A percentile compares a stretch with the other conserved stretches of the same genome.
These are phyloP conservation scores for Papiliotrema flavescens DNA, from an alignment of 1,284 basidiomycete genomes.

Conservation along the genomic window DNA sequence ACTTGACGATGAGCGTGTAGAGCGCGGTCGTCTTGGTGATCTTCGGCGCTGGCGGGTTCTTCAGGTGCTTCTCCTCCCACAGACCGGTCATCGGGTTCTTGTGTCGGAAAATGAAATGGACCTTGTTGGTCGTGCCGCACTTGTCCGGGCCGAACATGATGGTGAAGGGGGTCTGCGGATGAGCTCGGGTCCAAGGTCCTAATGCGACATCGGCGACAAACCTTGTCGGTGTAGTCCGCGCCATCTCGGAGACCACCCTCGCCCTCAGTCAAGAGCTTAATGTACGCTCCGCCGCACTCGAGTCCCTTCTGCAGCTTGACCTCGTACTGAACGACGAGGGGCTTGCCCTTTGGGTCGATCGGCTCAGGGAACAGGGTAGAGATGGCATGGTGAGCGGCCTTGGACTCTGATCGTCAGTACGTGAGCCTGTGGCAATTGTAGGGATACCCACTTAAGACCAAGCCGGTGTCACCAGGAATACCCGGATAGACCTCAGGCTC, in stretches of 20 bases:
- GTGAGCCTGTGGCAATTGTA: not conserved
- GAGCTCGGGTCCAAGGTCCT: not conserved
- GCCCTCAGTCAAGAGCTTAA: slow-evolving; percentile 76
- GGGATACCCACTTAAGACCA: slow-evolving; percentile 65
- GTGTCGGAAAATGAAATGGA: slow-evolving; percentile 98
- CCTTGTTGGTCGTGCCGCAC: slow-evolving; percentile 55
- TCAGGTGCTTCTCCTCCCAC: slow-evolving; percentile 96
- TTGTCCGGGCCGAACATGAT: slow-evolving; percentile 85
- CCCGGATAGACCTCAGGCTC: slow-evolving; percentile 68
- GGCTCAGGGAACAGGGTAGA: slow-evolving; percentile 76
- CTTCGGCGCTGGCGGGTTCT: slow-evolving; percentile 71
- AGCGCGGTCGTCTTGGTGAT: slow-evolving; percentile 86
- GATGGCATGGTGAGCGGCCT: slow-evolving; percentile 74
- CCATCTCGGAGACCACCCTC: slow-evolving; percentile 72
- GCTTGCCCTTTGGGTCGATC: slow-evolving; percentile 79
- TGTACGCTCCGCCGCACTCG: slow-evolving; percentile 97
- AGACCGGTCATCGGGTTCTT: slow-evolving; percentile 86
- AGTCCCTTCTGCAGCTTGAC: slow-evolving; percentile 99
- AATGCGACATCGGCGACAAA: slow-evolving; percentile 8
- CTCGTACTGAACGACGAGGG: slow-evolving; percentile 96
- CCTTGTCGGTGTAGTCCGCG: slow-evolving; percentile 88
- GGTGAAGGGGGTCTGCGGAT: slow-evolving; percentile 79
- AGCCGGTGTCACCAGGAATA: slow-evolving; percentile 77
- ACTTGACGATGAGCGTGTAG: slow-evolving; percentile 90
- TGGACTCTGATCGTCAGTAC: slow-evolving; percentile 42